Percentiles rank a stretch among this genome's conserved stretches.
phyloP scores from a whole-genome alignment of 495 filamentous ascomycete species.

The Geopyxis carbonaria region DNA sequence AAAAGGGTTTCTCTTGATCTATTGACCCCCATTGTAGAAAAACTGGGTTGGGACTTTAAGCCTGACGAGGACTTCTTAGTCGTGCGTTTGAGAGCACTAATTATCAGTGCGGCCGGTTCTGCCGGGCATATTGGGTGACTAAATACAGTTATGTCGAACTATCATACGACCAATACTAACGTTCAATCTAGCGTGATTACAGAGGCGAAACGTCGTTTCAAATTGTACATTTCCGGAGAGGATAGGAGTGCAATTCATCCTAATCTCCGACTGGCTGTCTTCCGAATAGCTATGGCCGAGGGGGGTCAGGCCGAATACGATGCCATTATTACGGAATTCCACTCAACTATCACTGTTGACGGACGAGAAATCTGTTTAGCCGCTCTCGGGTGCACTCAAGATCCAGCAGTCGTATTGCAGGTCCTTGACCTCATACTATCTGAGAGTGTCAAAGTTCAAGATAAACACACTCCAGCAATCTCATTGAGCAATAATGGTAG shows the following conservation, averaged over 20 bases:
- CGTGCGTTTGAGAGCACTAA: conserved; percentile 58
- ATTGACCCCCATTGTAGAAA: conserved; percentile 49
- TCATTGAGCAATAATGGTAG: conserved; percentile 53
- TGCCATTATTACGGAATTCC: conserved; percentile 66
- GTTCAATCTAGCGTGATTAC: conserved; percentile 44
- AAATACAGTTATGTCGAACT: too few species aligned
- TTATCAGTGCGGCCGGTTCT: conserved; percentile 56
- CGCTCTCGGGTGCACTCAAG: conserved; percentile 56
- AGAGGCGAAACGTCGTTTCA: conserved; percentile 60
- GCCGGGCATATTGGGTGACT: conserved; percentile 56
- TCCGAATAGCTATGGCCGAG: conserved; percentile 56
- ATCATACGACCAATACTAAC: neutral
- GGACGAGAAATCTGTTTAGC: conserved; percentile 71
- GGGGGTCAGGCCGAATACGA: conserved; percentile 50
- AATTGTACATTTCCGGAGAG: conserved; percentile 50
- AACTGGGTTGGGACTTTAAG: conserved; percentile 70
- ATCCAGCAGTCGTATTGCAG: conserved; percentile 46
- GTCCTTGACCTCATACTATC: conserved; percentile 69
- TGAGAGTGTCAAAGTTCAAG: conserved; percentile 56
- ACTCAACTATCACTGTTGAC: conserved; percentile 63
- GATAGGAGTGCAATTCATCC: conserved; percentile 57
- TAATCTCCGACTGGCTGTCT: conserved; percentile 60
- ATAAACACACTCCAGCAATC: conserved; percentile 64
- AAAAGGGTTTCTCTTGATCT: conserved; percentile 58
- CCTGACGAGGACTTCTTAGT: conserved; percentile 64